phyloP scores from a whole-genome alignment of 331 rosid species.

The Quercus tomentella region DNA sequence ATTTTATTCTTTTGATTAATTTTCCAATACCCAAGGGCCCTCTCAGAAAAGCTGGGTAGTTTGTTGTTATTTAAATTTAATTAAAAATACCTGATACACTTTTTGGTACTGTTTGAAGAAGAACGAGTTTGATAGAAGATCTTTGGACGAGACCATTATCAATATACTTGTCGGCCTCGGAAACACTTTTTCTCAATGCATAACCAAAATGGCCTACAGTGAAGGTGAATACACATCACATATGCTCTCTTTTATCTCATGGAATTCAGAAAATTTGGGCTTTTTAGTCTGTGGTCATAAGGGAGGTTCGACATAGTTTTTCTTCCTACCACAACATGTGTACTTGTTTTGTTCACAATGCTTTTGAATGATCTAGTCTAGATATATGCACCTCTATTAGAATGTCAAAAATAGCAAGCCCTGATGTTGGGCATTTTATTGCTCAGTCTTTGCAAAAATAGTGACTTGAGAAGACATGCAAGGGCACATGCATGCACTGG shows the following conservation, averaged over 20 bases:
- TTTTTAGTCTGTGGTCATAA: background rate
- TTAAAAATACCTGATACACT: background rate
- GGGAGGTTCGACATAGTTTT: background rate
- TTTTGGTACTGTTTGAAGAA: background rate
- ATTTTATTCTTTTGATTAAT: too few species aligned
- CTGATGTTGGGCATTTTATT: background rate
- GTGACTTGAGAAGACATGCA: background rate
- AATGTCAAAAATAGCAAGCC: background rate
- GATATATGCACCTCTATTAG: background rate
- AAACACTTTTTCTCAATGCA: background rate
- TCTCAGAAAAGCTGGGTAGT: too few species aligned
- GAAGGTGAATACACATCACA: background rate
- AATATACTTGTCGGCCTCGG: slow-evolving; percentile 19
- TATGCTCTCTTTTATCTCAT: background rate
- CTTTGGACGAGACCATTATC: slow-evolving; percentile 39
- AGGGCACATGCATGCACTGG: background rate
- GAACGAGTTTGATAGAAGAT: slow-evolving; percentile 22
- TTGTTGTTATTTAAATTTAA: background rate
- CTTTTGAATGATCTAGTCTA: background rate
- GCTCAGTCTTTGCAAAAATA: background rate
- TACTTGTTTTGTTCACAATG: background rate
- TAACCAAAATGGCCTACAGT: background rate
- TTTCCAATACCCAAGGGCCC: background rate
- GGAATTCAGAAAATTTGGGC: background rate
- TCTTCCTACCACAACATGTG: background rate